Evolutionary conservation across 2,329 filamentous ascomycete species (phyloP).

Genomic region (Mycosphaerella sp.): DNA sequence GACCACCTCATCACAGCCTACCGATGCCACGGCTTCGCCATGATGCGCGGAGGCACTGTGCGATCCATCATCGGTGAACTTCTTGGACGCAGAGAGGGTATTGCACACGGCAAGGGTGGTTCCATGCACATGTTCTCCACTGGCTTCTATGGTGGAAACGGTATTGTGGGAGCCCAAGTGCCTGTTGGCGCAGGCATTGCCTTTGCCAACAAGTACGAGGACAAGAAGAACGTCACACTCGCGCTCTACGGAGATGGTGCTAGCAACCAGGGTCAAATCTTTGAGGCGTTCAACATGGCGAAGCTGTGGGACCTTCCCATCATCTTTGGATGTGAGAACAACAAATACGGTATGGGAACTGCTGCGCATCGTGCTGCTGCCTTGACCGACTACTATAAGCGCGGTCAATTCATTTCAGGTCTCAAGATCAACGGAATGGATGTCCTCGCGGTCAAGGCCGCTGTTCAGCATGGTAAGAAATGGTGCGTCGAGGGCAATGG

Average conservation of each 20-base stretch:
- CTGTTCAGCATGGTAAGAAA: constrained; percentile 88
- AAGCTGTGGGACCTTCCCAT: constrained; percentile 97
- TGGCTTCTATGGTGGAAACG: constrained; percentile 97
- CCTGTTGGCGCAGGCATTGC: constrained; percentile 94
- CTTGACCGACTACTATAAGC: constrained; percentile 99
- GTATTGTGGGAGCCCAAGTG: constrained; percentile 97
- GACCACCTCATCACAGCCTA: constrained; percentile 98
- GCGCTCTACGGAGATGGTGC: constrained; percentile 97
- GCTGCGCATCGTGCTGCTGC: constrained; percentile 89
- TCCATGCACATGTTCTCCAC: constrained; percentile 99
- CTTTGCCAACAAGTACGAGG: constrained; percentile 93
- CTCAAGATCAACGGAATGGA: constrained; percentile 99
- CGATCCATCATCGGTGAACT: constrained; percentile 94
- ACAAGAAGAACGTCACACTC: constrained; percentile 76
- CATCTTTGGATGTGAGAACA: constrained; percentile 98
- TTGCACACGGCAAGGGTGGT: constrained; percentile 97
- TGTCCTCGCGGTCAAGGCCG: constrained; percentile 93
- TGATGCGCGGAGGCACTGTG: constrained; percentile 89
- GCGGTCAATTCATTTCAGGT: constrained; percentile 98
- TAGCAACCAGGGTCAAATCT: constrained; percentile 98
- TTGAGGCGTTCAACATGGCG: constrained; percentile 99
- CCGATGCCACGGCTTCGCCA: constrained; percentile 95
- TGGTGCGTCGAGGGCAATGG: constrained; percentile 78
- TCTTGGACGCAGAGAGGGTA: constrained; percentile 89
- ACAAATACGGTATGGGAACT: constrained; percentile 99